Percentiles rank a stretch among this genome's conserved stretches.
Conservation (phyloP, 208 protist species). For the Paratrypanosoma confusum region DNA sequence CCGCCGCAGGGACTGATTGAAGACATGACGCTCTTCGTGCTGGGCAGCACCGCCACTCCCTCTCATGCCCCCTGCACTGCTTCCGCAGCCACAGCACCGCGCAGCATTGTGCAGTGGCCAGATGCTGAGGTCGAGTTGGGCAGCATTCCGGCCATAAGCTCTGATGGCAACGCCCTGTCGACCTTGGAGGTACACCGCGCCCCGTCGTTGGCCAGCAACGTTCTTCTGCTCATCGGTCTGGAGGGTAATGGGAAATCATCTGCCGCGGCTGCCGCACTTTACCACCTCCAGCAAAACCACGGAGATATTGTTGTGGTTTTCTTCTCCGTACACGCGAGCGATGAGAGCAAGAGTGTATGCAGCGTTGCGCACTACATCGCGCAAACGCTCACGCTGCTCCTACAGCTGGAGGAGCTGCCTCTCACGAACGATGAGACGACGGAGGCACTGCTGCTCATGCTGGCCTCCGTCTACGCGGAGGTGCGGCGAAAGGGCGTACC, state of each 20-base stretch:
- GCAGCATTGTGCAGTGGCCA: too few species aligned
- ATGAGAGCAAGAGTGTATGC: constrained; percentile 22
- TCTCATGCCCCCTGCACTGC: not conserved
- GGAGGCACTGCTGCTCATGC: constrained; percentile 27
- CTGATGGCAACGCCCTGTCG: not conserved
- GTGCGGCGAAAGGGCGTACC: constrained; percentile 3
- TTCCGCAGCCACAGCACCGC: not conserved
- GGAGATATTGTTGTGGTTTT: constrained; percentile 30
- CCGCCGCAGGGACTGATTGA: constrained; percentile 42
- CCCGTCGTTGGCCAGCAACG: constrained; percentile 4
- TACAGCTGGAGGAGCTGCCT: constrained; percentile 35
- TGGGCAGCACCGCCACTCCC: constrained; percentile 11
- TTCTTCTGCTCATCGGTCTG: constrained; percentile 45
- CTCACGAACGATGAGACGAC: constrained; percentile 38
- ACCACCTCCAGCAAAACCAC: constrained; percentile 19
- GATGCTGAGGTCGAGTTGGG: too few species aligned
- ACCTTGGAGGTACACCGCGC: not conserved
- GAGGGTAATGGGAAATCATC: constrained; percentile 75
- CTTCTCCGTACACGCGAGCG: constrained; percentile 49
- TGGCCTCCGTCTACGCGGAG: constrained; percentile 42
- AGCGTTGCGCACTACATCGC: constrained; percentile 46
- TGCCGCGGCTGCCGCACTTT: constrained; percentile 29
- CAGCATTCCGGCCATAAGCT: too few species aligned
- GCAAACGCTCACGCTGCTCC: constrained; percentile 19
- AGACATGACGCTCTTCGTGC: constrained; percentile 39